Evolutionary conservation across 208 protist species (phyloP).

Genomic region (Leishmania gerbilli): DNA sequence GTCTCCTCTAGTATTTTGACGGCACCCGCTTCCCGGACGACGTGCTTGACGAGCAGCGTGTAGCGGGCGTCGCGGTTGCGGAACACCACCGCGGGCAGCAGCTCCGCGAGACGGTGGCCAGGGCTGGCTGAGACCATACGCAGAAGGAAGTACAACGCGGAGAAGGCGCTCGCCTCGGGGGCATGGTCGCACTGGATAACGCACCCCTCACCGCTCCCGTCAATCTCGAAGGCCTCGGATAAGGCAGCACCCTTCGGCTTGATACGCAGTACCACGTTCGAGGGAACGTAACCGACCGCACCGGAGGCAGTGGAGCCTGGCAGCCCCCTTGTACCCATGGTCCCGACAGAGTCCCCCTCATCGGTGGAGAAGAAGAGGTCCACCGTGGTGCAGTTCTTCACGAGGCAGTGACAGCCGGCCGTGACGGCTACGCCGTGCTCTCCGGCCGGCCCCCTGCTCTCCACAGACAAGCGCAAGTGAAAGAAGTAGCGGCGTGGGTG

Average conservation of each 20-base stretch:
- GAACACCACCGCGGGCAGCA: constrained; percentile 34
- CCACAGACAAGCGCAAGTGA: constrained; percentile 25
- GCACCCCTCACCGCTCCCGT: constrained; percentile 26
- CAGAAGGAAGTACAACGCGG: constrained; percentile 28
- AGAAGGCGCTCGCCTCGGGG: constrained; percentile 11
- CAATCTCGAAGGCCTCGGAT: constrained; percentile 37
- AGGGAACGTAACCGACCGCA: constrained; percentile 33
- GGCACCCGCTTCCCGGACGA: constrained; percentile 21
- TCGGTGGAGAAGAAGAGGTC: constrained; percentile 33
- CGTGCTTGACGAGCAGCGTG: constrained; percentile 32
- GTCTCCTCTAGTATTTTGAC: constrained; percentile 20
- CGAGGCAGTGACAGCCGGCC: constrained; percentile 21
- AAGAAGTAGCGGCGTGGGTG: constrained; percentile 32
- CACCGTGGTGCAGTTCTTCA: constrained; percentile 32
- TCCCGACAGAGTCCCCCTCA: constrained; percentile 27
- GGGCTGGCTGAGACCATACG: constrained; percentile 12
- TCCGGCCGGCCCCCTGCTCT: constrained; percentile 18
- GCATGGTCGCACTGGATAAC: constrained; percentile 29
- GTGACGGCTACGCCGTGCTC: constrained; percentile 26
- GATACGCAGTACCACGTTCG: constrained; percentile 20
- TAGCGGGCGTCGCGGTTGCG: constrained; percentile 23
- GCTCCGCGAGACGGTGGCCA: constrained; percentile 14
- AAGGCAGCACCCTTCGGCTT: constrained; percentile 23
- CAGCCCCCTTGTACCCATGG: constrained; percentile 22
- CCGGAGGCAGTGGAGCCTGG: constrained; percentile 3